These are phyloP conservation scores for Paraleonurus japonicus DNA, from an alignment of 257 asterid species.

Conservation along the genomic window DNA sequence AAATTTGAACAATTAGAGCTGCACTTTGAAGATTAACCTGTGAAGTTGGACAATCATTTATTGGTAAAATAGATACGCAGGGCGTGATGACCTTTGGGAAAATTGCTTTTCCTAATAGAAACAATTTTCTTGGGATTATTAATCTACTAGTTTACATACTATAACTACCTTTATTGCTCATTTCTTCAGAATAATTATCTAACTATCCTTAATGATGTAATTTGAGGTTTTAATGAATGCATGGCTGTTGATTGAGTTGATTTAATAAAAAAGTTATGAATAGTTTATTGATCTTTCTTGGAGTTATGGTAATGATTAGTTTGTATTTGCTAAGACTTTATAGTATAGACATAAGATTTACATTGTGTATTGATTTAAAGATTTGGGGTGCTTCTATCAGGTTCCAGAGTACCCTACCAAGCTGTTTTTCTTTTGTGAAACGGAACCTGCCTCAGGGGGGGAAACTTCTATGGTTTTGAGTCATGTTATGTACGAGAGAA, in stretches of 20 bases:
- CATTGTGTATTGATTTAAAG: neutral
- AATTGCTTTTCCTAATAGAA: too few species aligned
- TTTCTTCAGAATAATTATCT: neutral
- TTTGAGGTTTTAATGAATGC: neutral
- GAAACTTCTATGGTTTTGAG: too few species aligned
- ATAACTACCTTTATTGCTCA: too few species aligned
- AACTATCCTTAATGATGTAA: neutral
- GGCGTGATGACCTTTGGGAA: too few species aligned
- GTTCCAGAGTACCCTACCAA: too few species aligned
- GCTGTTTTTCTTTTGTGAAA: too few species aligned
- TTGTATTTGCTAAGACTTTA: too few species aligned
- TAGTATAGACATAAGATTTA: neutral
- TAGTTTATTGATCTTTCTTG: neutral
- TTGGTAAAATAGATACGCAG: neutral
- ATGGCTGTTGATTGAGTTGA: neutral
- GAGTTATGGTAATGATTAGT: neutral
- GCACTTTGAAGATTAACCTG: neutral
- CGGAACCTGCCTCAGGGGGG: too few species aligned
- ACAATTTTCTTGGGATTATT: neutral
- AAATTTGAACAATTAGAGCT: too few species aligned
- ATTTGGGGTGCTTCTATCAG: constrained; percentile 29
- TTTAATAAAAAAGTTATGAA: neutral
- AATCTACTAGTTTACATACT: too few species aligned
- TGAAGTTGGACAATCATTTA: too few species aligned
- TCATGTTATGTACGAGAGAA: too few species aligned